Evolutionary conservation across 805 yeast genomes (phyloP).

Genomic region (Candida ortonii): DNA sequence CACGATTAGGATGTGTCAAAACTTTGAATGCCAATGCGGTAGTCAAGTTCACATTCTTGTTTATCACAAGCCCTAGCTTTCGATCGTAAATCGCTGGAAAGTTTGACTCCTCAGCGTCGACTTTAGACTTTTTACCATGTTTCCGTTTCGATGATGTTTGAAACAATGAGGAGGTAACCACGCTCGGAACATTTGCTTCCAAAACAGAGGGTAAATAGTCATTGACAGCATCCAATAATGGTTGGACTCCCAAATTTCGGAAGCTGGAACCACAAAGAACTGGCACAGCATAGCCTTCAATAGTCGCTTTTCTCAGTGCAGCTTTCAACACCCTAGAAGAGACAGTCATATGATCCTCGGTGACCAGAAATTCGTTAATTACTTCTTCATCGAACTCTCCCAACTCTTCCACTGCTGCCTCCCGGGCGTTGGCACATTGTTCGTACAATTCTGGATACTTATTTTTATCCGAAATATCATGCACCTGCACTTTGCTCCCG

Average conservation of each 20-base stretch:
- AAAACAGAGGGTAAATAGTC: conserved; percentile 80
- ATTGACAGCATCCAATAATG: conserved; percentile 79
- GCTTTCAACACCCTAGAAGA: conserved; percentile 49
- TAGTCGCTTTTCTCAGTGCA: conserved; percentile 64
- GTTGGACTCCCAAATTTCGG: conserved; percentile 91
- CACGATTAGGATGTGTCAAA: conserved; percentile 77
- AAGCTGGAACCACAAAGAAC: conserved; percentile 93
- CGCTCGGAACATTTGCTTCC: conserved; percentile 58
- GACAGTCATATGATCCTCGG: conserved; percentile 68
- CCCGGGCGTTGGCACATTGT: conserved; percentile 57
- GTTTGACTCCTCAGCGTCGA: conserved; percentile 11
- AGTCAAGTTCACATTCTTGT: conserved; percentile 57
- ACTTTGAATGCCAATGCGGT: conserved; percentile 91
- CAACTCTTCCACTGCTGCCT: conserved; percentile 76
- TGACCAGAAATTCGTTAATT: conserved; percentile 72
- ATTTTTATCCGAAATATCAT: conserved; percentile 37
- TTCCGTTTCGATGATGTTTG: conserved; percentile 20
- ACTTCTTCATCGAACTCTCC: conserved; percentile 79
- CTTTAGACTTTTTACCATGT: conserved; percentile 17
- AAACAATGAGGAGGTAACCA: conserved; percentile 25
- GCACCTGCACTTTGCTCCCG: conserved; percentile 52
- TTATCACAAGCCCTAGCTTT: conserved; percentile 47
- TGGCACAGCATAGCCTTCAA: conserved; percentile 61
- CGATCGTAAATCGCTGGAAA: conserved; percentile 39
- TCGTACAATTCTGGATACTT: conserved; percentile 37